Base-by-base conservation (phyloP, 306 rosid species). In the Gleditsia sinensis region DNA sequence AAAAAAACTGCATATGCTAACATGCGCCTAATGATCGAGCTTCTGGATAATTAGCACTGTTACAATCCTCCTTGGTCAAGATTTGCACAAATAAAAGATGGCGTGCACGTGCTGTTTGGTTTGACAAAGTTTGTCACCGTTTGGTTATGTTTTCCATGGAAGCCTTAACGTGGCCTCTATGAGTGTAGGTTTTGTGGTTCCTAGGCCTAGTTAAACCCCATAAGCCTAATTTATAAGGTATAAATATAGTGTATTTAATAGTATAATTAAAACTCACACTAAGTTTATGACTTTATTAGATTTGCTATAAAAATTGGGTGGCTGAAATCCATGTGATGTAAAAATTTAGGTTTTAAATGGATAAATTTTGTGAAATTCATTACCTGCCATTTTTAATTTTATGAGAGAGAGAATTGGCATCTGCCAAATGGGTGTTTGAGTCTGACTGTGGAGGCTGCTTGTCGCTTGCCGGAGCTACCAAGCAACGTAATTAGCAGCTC, bases 401-500 rank as follows among this genome's bases (percentile, higher is more conserved):
- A 28, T 46, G 50, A 60, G 6, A 24, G 14, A 30, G 48, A 34
- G 21, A 49, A 45, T 75, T 82, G 87, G 80, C 65, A 79, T 83
- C 86, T 74, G 85, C 84, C 79, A 54, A 78, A 14, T 76, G 82
- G 80, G 64, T 84, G 76, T 59, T 24, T 78, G n/a, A n/a, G 69
- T 80, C 81, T 87, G 81, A 60, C 63, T 67, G 59, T 39, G 82
- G 87, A 81, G 80, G 81, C 71, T 50, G 51, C n/a, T 65, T 49
- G 90, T 82, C 88, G 80, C 92, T 85, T 88, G 91, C 89, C 89
- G 86, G 86, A 80, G 84, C 82, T 66, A 84, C 84, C 71, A 90
- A 87, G 89, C 88, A 87, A 86, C 64, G 48, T 43, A 78, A 62
- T 80, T 78, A 77, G 76, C 54, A 76, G 82, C 86, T 89, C 91